Conservation (phyloP, 495 filamentous ascomycete species). For the Aspergillus ellipticus region DNA sequence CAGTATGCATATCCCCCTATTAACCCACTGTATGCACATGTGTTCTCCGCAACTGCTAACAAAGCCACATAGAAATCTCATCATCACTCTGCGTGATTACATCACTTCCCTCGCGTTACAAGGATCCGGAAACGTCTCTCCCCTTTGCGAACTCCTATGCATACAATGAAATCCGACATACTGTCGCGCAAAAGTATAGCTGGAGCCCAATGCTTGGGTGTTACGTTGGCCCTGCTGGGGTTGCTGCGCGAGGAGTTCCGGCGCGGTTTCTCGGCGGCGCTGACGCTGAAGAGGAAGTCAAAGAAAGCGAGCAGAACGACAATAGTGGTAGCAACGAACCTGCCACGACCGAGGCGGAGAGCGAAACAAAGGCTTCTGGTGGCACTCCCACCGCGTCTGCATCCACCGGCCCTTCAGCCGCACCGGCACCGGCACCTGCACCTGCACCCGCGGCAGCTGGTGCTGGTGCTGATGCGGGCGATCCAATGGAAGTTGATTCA, state of each 20-base stretch:
- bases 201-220: slow-evolving; percentile 75
- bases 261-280: slow-evolving; percentile 53
- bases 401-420: not conserved
- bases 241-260: slow-evolving; percentile 65
- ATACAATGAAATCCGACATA: slow-evolving; percentile 63
- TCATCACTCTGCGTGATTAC: slow-evolving; percentile 73
- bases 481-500: slow-evolving; percentile 25
- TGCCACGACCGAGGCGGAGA: slow-evolving; percentile 1
- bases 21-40: not conserved
- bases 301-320: slow-evolving; percentile 10
- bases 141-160: slow-evolving; percentile 72
- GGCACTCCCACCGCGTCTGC: slow-evolving; percentile 7
- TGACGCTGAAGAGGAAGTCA: slow-evolving; percentile 15
- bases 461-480: slow-evolving; percentile 11
- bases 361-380: slow-evolving; percentile 1
- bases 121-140: slow-evolving; percentile 72
- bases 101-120: slow-evolving; percentile 69
- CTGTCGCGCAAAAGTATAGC: slow-evolving; percentile 56
- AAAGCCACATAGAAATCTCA: slow-evolving; percentile 35
- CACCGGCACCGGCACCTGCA: slow-evolving; percentile 10
- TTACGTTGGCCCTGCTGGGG: slow-evolving; percentile 62
- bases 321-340: not conserved
- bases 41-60: slow-evolving; percentile 8
- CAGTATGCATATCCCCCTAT: slow-evolving; percentile 34
- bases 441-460: slow-evolving; percentile 7